These are phyloP conservation scores for Kazachstania sp. DNA, from an alignment of 1,139 yeast species.

Conservation along the genomic window DNA sequence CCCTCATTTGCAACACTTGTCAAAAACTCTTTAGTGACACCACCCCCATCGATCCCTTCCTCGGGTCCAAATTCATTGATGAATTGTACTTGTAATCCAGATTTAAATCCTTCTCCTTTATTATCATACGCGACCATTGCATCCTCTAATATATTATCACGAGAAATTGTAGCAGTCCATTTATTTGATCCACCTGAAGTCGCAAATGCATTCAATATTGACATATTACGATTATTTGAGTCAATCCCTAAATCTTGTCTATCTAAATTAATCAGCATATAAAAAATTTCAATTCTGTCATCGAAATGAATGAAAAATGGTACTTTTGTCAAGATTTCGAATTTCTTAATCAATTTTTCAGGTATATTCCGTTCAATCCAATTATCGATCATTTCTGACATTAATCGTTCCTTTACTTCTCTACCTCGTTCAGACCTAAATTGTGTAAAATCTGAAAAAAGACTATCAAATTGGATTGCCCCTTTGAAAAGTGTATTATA, in stretches of 20 bases:
- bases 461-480: conserved; percentile 16
- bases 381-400: conserved; percentile 8
- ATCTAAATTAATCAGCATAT: conserved; percentile 51
- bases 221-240: conserved; percentile 12
- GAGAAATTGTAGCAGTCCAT: conserved; percentile 47
- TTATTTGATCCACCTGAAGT: conserved; percentile 3
- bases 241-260: conserved; percentile 29
- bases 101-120: conserved; percentile 46
- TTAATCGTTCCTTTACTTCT: conserved; percentile 9
- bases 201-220: conserved; percentile 11
- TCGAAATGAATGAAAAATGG: conserved; percentile 79
- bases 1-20: conserved; percentile 68
- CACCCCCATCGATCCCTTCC: conserved; percentile 96
- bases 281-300: conserved; percentile 65
- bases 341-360: conserved; percentile 23
- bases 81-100: conserved; percentile 56
- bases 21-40: conserved; percentile 83
- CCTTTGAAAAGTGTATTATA: conserved; percentile 23
- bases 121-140: conserved; percentile 53
- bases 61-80: conserved; percentile 61
- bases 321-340: conserved; percentile 49
- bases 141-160: conserved; percentile 65
- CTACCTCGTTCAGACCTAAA: neutral
- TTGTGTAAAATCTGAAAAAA: neutral
- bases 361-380: conserved; percentile 10